phyloP scores from a whole-genome alignment of 2,329 filamentous ascomycete species.

The Hirsutella minnesotensis region DNA sequence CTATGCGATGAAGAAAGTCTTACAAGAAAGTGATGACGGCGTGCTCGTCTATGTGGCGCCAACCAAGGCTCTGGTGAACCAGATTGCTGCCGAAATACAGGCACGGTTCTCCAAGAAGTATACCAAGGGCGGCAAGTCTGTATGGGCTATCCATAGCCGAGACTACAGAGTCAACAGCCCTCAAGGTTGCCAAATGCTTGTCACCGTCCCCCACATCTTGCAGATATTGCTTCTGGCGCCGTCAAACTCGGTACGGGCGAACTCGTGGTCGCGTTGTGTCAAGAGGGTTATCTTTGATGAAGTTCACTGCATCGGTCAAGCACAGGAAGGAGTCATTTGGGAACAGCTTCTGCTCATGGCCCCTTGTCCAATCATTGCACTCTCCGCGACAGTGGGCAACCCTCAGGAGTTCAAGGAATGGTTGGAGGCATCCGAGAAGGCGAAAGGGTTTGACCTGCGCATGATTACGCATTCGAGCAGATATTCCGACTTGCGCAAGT shows the following conservation, averaged over 20 bases:
- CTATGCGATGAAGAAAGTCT: constrained; percentile 69
- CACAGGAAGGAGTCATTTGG: constrained; percentile 66
- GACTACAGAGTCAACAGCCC: constrained; percentile 67
- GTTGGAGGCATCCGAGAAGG: constrained; percentile 52
- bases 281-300: constrained; percentile 75
- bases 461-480: constrained; percentile 58
- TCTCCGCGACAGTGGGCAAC: constrained; percentile 72
- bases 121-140: constrained; percentile 47
- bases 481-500: constrained; percentile 72
- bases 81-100: constrained; percentile 70
- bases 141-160: constrained; percentile 70
- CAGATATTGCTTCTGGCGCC: constrained; percentile 66
- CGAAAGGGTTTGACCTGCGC: constrained; percentile 49
- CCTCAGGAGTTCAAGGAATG: constrained; percentile 57
- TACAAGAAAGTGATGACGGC: constrained; percentile 55
- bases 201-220: constrained; percentile 67
- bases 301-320: constrained; percentile 68
- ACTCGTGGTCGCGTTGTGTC: constrained; percentile 52
- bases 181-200: constrained; percentile 59
- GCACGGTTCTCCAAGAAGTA: constrained; percentile 60
- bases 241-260: constrained; percentile 42
- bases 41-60: constrained; percentile 71
- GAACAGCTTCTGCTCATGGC: constrained; percentile 64
- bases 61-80: constrained; percentile 72
- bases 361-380: constrained; percentile 65